phyloP scores from a whole-genome alignment of 2,329 filamentous ascomycete genomes.

The Aspergillus neoniger region DNA sequence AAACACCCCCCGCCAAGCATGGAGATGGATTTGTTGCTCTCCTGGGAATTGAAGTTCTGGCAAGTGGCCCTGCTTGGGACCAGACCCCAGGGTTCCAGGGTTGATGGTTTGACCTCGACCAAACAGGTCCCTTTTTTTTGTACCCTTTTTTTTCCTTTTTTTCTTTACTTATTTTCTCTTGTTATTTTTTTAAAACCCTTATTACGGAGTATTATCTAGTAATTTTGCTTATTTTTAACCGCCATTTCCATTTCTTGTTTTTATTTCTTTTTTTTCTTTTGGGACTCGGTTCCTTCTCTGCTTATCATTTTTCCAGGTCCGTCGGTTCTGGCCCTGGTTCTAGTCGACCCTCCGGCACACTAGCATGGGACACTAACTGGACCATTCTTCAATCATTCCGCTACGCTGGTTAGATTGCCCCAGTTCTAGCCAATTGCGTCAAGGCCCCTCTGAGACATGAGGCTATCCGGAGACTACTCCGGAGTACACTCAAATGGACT shows the following conservation, averaged over 20 bases:
- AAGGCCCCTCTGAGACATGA: conserved; percentile 6
- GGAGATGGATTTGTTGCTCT: neutral
- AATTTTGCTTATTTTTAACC: no score
- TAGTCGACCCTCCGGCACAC: neutral
- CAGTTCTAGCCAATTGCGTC: conserved; percentile 2
- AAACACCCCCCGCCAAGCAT: neutral
- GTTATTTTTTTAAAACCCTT: no score
- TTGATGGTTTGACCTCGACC: neutral
- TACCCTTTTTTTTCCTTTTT: neutral
- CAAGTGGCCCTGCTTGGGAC: neutral
- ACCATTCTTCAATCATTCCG: conserved; percentile 10
- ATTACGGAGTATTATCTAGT: no score
- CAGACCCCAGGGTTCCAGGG: conserved; percentile 8
- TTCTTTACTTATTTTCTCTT: neutral
- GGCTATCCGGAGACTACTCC: neutral
- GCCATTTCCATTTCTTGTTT: neutral
- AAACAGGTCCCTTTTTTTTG: neutral
- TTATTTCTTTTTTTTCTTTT: neutral
- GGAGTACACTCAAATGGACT: neutral
- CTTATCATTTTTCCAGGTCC: neutral
- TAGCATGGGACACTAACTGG: neutral
- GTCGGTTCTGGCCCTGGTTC: conserved; percentile 10
- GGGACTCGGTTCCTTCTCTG: neutral
- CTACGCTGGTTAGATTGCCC: conserved; percentile 4
- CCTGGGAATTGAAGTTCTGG: neutral